These are phyloP conservation scores for Gloeostereum incarnatum DNA, from an alignment of 768 basidiomycete species.

Conservation along the genomic window DNA sequence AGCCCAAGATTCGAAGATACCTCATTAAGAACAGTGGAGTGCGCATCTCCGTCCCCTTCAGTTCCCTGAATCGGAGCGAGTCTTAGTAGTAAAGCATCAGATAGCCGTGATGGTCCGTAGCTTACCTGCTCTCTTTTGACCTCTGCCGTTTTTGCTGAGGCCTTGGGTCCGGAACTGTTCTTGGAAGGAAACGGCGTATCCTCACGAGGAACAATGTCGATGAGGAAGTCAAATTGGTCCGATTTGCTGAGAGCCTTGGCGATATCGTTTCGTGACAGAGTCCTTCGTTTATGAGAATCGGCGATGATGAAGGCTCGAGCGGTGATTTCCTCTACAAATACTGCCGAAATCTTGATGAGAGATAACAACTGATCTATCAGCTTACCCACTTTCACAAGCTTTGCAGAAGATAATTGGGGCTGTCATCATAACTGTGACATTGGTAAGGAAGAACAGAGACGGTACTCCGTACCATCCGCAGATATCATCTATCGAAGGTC, in stretches of 20 bases:
- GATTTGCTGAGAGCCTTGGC: constrained; percentile 86
- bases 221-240: constrained; percentile 96
- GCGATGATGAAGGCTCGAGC: constrained; percentile 93
- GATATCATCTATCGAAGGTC: constrained; percentile 86
- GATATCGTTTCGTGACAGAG: constrained; percentile 87
- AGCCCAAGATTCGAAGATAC: too few relatives aligned
- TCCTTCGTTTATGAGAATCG: constrained; percentile 93
- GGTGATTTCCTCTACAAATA: constrained; percentile 96
- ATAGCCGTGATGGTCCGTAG: too few relatives aligned
- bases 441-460: constrained; percentile 1
- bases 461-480: constrained; percentile 67
- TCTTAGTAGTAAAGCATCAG: too few relatives aligned
- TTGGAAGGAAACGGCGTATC: too few relatives aligned
- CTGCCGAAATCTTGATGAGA: constrained; percentile 41
- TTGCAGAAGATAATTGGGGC: constrained; percentile 96
- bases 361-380: too few relatives aligned
- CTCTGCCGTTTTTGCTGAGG: too few relatives aligned
- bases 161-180: too few relatives aligned
- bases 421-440: constrained; percentile 15
- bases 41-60: too few relatives aligned
- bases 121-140: too few relatives aligned
- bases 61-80: too few relatives aligned
- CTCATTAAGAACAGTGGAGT: too few relatives aligned
- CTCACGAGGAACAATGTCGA: constrained; percentile 92
- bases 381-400: constrained; percentile 93